Base-by-base conservation (phyloP, 768 basidiomycete species). In the Exsudoporus frostii region DNA sequence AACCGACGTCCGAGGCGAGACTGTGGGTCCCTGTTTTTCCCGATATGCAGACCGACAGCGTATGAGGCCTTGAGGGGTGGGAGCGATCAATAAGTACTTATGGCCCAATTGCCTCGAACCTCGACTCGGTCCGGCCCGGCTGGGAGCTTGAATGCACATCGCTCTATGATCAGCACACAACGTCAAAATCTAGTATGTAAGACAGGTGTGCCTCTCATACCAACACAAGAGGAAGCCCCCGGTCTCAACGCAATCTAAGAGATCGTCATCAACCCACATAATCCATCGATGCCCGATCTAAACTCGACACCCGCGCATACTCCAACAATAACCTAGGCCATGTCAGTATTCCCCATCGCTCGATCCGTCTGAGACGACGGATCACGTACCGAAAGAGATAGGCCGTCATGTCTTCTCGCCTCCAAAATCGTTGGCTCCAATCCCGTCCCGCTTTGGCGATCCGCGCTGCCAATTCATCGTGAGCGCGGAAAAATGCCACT, bases 401-500 rank as follows among this genome's bases (percentile, higher is more conserved):
- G 1, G 83, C 80, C 5, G 72, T 72, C 69, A 85, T 63, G 60
- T 86, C 85, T 58, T 84, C 81, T 53, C 66, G 73, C 41, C 84
- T 73, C 85, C 84, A 88, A 65, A 75, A 82, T 4, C 51, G 65
- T 51, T 70, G 61, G 51, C 80, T 83, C 85, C 85, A 88, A 27
- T 74, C 68, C 33, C 76, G 71, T 0, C 88, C 85, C 1, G 77
- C 74, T 3, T 65, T 51, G 0, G 84, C 88, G 34, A 89, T 86
- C 49, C 73, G 77, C 40, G 64, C 63, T 1, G 79, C 86, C 40
- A 86, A 61, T 1, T 73, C 77, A 48, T 90, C 86, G 56, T 89
- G 86, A 0, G 74, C 81, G 0, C 82, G 79, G 71, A 90, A 90
- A 73, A 92, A 92, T 1, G 83, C 69, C 42, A 88, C 74, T 4